Conservation (phyloP, 1,284 basidiomycete species). For the Inonotus hispidus region DNA sequence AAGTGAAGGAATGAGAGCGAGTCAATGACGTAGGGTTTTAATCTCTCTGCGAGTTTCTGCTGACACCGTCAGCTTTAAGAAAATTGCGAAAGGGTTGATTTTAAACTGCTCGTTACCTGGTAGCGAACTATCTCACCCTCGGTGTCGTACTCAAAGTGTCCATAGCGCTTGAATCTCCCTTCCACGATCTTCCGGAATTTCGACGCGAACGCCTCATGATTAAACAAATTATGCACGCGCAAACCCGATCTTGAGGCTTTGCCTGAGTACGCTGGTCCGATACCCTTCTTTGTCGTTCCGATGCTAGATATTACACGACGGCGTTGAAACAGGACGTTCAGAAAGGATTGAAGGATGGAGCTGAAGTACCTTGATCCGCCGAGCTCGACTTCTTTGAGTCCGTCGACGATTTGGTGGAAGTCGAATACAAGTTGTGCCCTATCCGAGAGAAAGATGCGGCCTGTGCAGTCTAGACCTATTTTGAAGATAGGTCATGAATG, state of each 20-base stretch:
- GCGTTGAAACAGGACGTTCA: background rate
- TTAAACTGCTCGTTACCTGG: slow-evolving; percentile 43
- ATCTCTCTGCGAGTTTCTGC: slow-evolving; percentile 78
- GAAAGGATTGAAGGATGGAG: background rate
- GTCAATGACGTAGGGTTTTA: slow-evolving; percentile 88
- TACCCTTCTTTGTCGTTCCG: slow-evolving; percentile 96
- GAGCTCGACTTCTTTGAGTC: slow-evolving; percentile 95
- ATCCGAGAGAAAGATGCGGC: slow-evolving; percentile 90
- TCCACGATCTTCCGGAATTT: slow-evolving; percentile 98
- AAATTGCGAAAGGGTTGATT: background rate
- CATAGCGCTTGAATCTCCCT: slow-evolving; percentile 96
- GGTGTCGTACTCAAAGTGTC: slow-evolving; percentile 97
- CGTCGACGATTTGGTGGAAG: slow-evolving; percentile 99
- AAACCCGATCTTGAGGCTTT: slow-evolving; percentile 97
- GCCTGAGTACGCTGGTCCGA: slow-evolving; percentile 96
- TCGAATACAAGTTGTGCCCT: slow-evolving; percentile 97
- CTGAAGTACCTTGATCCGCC: slow-evolving; percentile 71
- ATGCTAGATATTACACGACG: slow-evolving; percentile 48
- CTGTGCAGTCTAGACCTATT: slow-evolving; percentile 80
- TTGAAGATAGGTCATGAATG: slow-evolving; percentile 3
- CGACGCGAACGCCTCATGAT: slow-evolving; percentile 77
- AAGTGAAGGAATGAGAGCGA: slow-evolving; percentile 83
- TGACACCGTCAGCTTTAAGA: background rate
- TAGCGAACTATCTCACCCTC: slow-evolving; percentile 94
- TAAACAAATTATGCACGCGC: slow-evolving; percentile 94